A percentile compares a stretch with the other conserved stretches of the same genome.
Evolutionary conservation across 495 filamentous ascomycete genomes (phyloP).

Genomic region (Xylaria scruposa): DNA sequence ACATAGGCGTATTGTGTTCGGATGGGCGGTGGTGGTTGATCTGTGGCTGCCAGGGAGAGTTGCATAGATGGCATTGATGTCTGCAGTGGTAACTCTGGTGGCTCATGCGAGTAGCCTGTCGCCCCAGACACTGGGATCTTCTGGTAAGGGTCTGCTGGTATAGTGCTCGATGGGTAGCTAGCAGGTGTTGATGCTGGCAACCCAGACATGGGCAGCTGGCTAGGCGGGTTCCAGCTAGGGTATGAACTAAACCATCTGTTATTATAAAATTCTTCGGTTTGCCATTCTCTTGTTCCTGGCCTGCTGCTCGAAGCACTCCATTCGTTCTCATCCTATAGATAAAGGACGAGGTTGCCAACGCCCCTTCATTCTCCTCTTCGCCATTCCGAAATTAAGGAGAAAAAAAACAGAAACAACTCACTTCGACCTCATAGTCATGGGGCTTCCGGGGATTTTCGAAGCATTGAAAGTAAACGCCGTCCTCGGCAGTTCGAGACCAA

Average conservation of each 20-base stretch:
- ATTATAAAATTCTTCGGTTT: conserved; percentile 29
- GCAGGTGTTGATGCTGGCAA: conserved; percentile 49
- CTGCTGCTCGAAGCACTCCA: not conserved
- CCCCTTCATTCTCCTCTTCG: not conserved
- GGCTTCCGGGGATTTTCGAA: conserved; percentile 58
- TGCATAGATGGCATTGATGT: conserved; percentile 59
- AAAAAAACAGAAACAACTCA: conserved; percentile 41
- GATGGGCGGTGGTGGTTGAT: conserved; percentile 50
- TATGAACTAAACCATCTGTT: conserved; percentile 44
- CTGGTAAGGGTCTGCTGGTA: conserved; percentile 52
- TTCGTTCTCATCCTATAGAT: conserved; percentile 2
- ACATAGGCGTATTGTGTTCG: conserved; percentile 58
- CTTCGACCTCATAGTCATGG: conserved; percentile 61
- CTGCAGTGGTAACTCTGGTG: conserved; percentile 55
- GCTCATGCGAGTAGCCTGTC: conserved; percentile 53
- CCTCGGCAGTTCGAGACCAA: conserved; percentile 57
- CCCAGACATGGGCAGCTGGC: conserved; percentile 44
- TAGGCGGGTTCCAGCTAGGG: conserved; percentile 50
- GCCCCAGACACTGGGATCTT: conserved; percentile 54
- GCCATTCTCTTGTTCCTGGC: not conserved
- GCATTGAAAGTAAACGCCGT: conserved; percentile 61
- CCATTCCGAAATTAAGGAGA: not conserved
- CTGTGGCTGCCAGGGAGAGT: conserved; percentile 49
- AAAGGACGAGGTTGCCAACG: not conserved
- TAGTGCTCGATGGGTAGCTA: conserved; percentile 51